Base-by-base conservation (phyloP, 495 filamentous ascomycete species). In the Xanthoparmelia taractica region DNA sequence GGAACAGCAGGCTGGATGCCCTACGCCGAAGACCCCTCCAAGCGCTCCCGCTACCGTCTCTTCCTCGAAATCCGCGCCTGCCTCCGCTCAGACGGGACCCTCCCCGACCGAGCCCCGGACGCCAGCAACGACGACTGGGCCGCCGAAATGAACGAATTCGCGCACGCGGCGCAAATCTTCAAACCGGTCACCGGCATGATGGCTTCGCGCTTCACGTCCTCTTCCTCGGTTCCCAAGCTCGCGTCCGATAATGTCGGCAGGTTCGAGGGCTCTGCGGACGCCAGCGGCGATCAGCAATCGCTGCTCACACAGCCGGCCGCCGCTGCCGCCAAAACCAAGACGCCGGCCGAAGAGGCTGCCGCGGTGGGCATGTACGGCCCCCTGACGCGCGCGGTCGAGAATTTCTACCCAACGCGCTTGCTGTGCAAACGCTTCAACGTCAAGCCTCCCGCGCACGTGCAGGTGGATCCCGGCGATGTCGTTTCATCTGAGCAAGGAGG, bases 361-460 rank as follows among this genome's bases (percentile, higher is more conserved):
- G 87, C 82, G 64, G 72, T 96, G 67, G 91, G 91, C 33, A 96
- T 97, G 91, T 97, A 90, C 73, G 94, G 94, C 0, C 80, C 85
- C 2, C 80, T 97, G 84, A 98, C 94, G 4, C 78, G 94, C 54
- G 84, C 79, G 10, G 77, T 78, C 2, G 64, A 81, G n/a, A 81
- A 85, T 8, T 97, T 96, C 69, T 88, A 85, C 70, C 94, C 95
- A 17, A 85, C 88, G 12, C 79, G 91, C 58, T 73, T 98, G 48
- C 73, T 98, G 37, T 97, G 94, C 76, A 98, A 98, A 74, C 80
- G 94, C 25, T 96, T 97, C 68, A 90, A 90, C 67, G 85, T 97
- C 17, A 84, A 82, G 67, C 86, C 89, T 0, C 91, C 92, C 0
- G 80, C 79, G 15, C 83, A 91, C 77, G 87, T 90, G 20, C 82